Conservation (phyloP, 441 rosid genomes). For the Codiaeum variegatum region DNA sequence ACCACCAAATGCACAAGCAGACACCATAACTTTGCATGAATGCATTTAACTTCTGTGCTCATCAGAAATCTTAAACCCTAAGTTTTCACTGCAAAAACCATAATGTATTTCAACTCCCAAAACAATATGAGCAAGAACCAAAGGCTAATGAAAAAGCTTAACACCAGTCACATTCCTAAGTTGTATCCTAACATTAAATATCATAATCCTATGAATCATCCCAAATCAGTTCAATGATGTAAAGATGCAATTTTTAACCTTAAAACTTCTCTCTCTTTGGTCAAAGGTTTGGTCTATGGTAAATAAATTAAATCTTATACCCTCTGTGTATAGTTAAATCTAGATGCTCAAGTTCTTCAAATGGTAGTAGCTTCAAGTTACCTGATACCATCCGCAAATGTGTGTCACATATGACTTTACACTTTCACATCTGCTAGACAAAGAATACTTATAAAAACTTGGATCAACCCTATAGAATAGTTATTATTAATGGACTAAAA, state of each 20-base stretch:
- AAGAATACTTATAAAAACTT: too few relatives aligned
- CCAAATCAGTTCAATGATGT: constrained; percentile 1
- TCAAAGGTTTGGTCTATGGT: constrained; percentile 78
- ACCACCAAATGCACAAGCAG: constrained; percentile 97
- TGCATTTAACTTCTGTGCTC: constrained; percentile 69
- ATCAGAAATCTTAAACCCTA: constrained; percentile 67
- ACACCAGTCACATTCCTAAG: not conserved
- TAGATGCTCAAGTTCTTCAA: constrained; percentile 67
- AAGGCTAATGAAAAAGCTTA: not conserved
- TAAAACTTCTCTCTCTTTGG: constrained; percentile 76
- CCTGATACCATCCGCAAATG: constrained; percentile 40
- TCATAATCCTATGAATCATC: constrained; percentile 12
- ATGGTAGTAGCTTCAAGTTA: constrained; percentile 77
- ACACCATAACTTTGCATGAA: constrained; percentile 65
- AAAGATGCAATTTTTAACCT: constrained; percentile 41
- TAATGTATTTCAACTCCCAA: constrained; percentile 56
- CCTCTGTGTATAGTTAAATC: constrained; percentile 40
- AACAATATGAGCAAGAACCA: constrained; percentile 22
- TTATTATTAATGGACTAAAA: too few relatives aligned
- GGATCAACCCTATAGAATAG: too few relatives aligned
- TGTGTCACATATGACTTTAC: constrained; percentile 8
- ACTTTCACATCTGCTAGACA: not conserved
- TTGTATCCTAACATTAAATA: constrained; percentile 13
- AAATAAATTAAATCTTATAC: constrained; percentile 68
- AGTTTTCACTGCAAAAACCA: constrained; percentile 76